Evolutionary conservation across 345 rosid species (phyloP).

Genomic region (Aquilaria yunnanensis): DNA sequence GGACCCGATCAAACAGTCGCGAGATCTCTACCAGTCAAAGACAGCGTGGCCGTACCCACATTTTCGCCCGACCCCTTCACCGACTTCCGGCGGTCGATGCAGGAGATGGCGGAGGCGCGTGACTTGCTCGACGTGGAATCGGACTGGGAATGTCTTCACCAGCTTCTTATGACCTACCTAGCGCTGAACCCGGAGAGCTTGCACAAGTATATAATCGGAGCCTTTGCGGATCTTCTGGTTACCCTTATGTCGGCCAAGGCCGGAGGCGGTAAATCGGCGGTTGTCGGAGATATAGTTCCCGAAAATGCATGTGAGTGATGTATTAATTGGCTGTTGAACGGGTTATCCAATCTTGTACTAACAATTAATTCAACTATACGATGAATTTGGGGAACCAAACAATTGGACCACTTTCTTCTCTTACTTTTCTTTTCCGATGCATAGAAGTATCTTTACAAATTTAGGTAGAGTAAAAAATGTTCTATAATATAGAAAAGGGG

Average conservation of each 20-base stretch:
- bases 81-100: slow-evolving; percentile 90
- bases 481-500: background rate
- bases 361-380: slow-evolving; percentile 9
- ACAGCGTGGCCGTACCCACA: slow-evolving; percentile 52
- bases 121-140: slow-evolving; percentile 43
- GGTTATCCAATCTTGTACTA: slow-evolving; percentile 12
- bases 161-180: slow-evolving; percentile 69
- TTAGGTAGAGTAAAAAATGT: too few relatives aligned
- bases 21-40: slow-evolving; percentile 16
- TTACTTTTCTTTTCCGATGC: background rate
- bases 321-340: slow-evolving; percentile 8
- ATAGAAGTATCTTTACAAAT: too few relatives aligned
- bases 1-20: too few relatives aligned
- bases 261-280: background rate
- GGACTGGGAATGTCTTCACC: slow-evolving; percentile 70
- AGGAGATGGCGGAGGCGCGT: slow-evolving; percentile 91
- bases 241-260: slow-evolving; percentile 40
- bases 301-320: slow-evolving; percentile 8
- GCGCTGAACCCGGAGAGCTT: slow-evolving; percentile 57
- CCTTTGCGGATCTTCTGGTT: slow-evolving; percentile 75
- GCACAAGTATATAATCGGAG: slow-evolving; percentile 64
- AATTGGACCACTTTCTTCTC: slow-evolving; percentile 10
- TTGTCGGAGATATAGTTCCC: slow-evolving; percentile 2
- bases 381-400: slow-evolving; percentile 10
- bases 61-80: slow-evolving; percentile 79